A percentile compares a stretch with the other conserved stretches of the same genome.
Conservation (phyloP, 2,329 filamentous ascomycete species). For the Calonectria pauciramosa region DNA sequence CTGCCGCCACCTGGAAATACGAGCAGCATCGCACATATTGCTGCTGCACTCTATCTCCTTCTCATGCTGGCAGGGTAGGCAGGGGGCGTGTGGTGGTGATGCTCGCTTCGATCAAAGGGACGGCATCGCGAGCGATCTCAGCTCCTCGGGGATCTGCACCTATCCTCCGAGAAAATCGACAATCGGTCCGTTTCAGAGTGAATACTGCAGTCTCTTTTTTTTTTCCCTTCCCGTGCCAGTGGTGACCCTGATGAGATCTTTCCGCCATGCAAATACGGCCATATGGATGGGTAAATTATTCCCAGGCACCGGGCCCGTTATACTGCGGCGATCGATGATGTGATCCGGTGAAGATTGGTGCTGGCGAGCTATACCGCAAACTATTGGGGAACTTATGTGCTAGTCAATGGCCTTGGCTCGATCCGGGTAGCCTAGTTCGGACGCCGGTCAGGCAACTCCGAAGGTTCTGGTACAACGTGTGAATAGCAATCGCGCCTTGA, state of each 20-base stretch:
- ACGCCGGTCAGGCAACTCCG: not conserved
- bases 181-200: not conserved
- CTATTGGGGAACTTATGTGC: not conserved
- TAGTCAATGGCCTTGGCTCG: not conserved
- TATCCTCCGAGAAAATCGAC: not conserved
- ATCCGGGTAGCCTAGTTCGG: not conserved
- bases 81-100: not conserved
- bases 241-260: not conserved
- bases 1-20: not conserved
- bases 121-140: not conserved
- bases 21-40: not conserved
- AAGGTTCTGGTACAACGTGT: not conserved
- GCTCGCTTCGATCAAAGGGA: not conserved
- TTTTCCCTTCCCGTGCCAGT: not conserved
- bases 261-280: not conserved
- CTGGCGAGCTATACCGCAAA: not conserved
- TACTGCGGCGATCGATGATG: not conserved
- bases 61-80: not conserved
- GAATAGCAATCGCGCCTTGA: not conserved
- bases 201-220: not conserved
- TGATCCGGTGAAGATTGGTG: not conserved
- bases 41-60: not conserved
- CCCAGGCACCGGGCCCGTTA: not conserved
- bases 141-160: slow-evolving; percentile 4
- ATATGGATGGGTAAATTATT: not conserved